These are phyloP conservation scores for Monosporozyma siamensis DNA, from an alignment of 805 yeast genomes.

Conservation along the genomic window DNA sequence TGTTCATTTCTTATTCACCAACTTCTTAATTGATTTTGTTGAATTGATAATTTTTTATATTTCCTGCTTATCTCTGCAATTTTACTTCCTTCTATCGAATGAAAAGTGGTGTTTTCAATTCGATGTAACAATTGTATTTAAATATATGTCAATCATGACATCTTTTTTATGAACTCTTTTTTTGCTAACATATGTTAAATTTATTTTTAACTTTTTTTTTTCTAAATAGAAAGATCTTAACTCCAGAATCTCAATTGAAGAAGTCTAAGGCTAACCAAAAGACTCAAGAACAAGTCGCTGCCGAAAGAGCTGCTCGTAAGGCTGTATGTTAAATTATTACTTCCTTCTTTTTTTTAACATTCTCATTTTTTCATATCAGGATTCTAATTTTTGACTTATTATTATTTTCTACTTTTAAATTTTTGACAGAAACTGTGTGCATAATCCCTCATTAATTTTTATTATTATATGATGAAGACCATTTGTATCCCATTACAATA, in stretches of 20 bases:
- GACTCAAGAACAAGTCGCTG: conserved; percentile 68
- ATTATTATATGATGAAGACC: conserved; percentile 40
- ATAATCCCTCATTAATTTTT: neutral
- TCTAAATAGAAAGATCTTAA: conserved; percentile 34
- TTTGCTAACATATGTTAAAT: neutral
- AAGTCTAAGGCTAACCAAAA: conserved; percentile 71
- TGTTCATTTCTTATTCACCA: conserved; percentile 9
- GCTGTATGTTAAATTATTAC: conserved; percentile 51
- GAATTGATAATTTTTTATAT: conserved; percentile 1
- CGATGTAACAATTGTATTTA: conserved; percentile 29
- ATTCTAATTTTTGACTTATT: no score
- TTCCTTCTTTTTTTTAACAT: neutral
- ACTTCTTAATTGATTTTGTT: neutral
- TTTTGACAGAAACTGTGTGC: no score
- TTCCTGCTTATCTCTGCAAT: conserved; percentile 29
- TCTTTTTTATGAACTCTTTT: conserved; percentile 2
- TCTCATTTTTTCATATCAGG: neutral
- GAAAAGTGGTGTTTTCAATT: conserved; percentile 34
- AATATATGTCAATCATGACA: neutral
- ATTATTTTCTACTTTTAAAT: neutral
- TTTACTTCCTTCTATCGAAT: conserved; percentile 31
- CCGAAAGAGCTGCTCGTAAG: conserved; percentile 68
- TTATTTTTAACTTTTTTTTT: conserved; percentile 3
- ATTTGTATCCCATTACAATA: conserved; percentile 34
- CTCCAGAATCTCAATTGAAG: conserved; percentile 82